Evolutionary conservation across 139 green algal genomes (phyloP).

Genomic region (Chlorella sp.): DNA sequence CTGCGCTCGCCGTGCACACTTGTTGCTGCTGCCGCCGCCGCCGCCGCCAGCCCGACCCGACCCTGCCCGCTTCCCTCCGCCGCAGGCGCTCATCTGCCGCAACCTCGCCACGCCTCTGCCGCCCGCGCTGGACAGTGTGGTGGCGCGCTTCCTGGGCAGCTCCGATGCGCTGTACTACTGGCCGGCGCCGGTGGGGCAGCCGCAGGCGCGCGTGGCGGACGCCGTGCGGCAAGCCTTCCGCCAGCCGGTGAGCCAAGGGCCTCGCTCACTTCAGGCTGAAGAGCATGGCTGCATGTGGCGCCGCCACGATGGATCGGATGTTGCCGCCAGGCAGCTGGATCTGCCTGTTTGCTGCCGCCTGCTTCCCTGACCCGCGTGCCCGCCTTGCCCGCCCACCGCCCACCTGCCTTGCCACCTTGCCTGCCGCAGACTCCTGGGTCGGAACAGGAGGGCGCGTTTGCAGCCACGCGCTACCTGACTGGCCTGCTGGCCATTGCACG

Average conservation of each 20-base stretch:
- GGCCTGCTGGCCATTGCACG: constrained; percentile 21
- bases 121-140: constrained; percentile 1
- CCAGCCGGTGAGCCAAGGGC: constrained; percentile 17
- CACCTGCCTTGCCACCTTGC: background rate
- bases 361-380: background rate
- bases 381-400: too few species aligned
- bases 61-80: background rate
- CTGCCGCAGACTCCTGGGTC: constrained; percentile 8
- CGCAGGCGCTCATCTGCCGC: constrained; percentile 32
- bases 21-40: background rate
- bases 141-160: constrained; percentile 25
- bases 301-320: too few species aligned
- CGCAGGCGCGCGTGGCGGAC: background rate
- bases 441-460: constrained; percentile 23
- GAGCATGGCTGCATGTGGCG: too few species aligned
- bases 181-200: background rate
- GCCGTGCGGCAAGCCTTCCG: constrained; percentile 14
- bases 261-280: too few species aligned
- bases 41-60: background rate
- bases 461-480: constrained; percentile 30
- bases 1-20: background rate
- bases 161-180: constrained; percentile 11
- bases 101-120: constrained; percentile 3
- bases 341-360: background rate
- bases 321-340: background rate